phyloP scores from a whole-genome alignment of 768 basidiomycete species.

The Fistulinella prunicolor region DNA sequence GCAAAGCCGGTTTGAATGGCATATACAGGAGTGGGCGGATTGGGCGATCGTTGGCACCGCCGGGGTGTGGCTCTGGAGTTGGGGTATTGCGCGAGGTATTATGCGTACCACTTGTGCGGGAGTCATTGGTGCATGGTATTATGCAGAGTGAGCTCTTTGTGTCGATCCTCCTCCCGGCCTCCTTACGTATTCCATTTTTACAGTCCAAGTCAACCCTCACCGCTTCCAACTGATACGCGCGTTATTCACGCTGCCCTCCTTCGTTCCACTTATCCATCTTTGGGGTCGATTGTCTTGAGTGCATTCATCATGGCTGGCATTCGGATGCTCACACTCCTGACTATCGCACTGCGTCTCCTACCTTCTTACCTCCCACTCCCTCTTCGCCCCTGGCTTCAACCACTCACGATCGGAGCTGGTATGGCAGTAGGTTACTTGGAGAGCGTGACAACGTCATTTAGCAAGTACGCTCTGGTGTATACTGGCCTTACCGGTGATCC shows the following conservation, averaged over 20 bases:
- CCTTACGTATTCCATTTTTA: slow-evolving; percentile 6
- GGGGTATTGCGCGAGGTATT: slow-evolving; percentile 76
- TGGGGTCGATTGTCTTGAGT: slow-evolving; percentile 77
- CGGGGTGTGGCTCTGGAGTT: slow-evolving; percentile 67
- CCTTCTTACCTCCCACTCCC: slow-evolving; percentile 50
- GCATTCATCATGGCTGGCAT: slow-evolving; percentile 73
- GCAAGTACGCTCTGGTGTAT: slow-evolving; percentile 68
- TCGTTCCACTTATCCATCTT: slow-evolving; percentile 75
- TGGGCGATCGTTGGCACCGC: slow-evolving; percentile 61
- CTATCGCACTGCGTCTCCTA: slow-evolving; percentile 50
- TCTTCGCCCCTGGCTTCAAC: slow-evolving; percentile 41
- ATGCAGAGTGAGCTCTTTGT: slow-evolving; percentile 48
- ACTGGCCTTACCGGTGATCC: slow-evolving; percentile 72
- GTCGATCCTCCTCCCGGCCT: background rate
- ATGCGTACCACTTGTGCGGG: slow-evolving; percentile 74
- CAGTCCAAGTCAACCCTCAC: slow-evolving; percentile 33
- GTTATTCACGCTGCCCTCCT: slow-evolving; percentile 74
- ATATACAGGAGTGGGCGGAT: slow-evolving; percentile 64
- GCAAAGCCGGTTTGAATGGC: slow-evolving; percentile 48
- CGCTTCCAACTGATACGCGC: slow-evolving; percentile 56
- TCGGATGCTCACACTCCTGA: slow-evolving; percentile 52
- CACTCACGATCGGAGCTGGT: slow-evolving; percentile 34
- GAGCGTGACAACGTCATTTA: slow-evolving; percentile 48
- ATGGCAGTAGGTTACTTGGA: slow-evolving; percentile 46
- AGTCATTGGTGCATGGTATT: slow-evolving; percentile 93